Evolutionary conservation across 495 filamentous ascomycete genomes (phyloP), one percentile per base, ranked within the genome.

Genomic region (Corynascus novoguineensis): DNA sequence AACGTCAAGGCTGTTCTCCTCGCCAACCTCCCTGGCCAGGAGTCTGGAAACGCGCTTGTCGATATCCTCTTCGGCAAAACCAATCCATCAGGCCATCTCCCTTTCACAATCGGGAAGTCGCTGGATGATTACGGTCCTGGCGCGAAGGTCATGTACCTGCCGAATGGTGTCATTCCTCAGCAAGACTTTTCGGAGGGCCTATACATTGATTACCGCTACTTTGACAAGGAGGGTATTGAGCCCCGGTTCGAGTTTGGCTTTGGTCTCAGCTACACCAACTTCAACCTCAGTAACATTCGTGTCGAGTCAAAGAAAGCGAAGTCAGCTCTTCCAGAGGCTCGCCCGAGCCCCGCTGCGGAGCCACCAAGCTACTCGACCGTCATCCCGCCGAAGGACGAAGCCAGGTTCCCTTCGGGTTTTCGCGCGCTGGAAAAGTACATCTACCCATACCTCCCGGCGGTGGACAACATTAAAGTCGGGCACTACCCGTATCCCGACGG

Each of bases 151-250:
- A 71, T 95, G 58, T 91, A 87, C 65, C 75, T 83, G 40, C 79
- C 89, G 4, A 89, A 91, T 59, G 83, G 77, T 12, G 65, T 85
- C 8, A 74, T 86, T 0, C 93, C 93, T 3, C 92, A 96, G 67
- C 88, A 95, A 62, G 83, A 88, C 64, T 93, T 96, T 60, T 75
- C 74, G 4, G 89, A 97, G 60, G 89, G 89, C 0, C 73, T 96
- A 6, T 89, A 89, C 62, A 83, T 95, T 64, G 92, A 97, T 68
- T 95, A 97, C 67, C 86, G 92, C 8, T 79, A 95, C 60, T 97
- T 97, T 66, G 93, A 97, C 75, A 86, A 84, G 60, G 59, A 79
- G 32, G 66, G 71, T 19, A 83, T 92, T 59, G 67, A 71, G 3
- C 89, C 89, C 0, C 81, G 84, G 6, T 92, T 80, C 63, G 83